Evolutionary conservation across 2,329 filamentous ascomycete genomes (phyloP), one percentile per base, ranked within the genome.

Genomic region (Phialophora tarda): DNA sequence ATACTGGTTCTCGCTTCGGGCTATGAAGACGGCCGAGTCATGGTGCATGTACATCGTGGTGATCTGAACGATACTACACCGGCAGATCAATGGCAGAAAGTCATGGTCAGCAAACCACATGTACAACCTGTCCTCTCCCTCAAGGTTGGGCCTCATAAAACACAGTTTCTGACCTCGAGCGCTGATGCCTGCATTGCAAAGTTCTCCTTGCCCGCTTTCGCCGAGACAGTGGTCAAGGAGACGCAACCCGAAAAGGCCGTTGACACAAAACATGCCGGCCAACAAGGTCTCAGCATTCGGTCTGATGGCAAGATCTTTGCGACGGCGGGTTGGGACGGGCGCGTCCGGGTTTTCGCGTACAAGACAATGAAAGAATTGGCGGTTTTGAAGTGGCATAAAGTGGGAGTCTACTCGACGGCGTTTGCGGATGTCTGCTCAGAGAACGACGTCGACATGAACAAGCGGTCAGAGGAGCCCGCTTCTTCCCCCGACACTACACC

Each of bases 301-400:
- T 89, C 88, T 1, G 95, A 99, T 76, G 91, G 88, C 2, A 89
- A 86, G 69, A 84, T 99, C 3, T 90, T 97, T 70, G 92, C 91
- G 2, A 98, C 94, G 0, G 94, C 92, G 0, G 95, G 95, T 3
- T 99, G 95, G 95, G 95, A 99, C 77, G 85, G 88, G 1, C 87
- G 88, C 56, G 82, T 93, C 1, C 84, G 95, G 8, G 88, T 98
- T 1, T 99, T 98, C 77, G 90, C 90, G 2, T 80, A 85, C 55
- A 92, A 90, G 78, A 90, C 88, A 0, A 84, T 98, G 82, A 91
- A 89, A 74, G 93, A 98, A 77, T 78, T 98, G 11, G 95, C 94
- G 0, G 92, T 97, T 62, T 80, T 98, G 69, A 96, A 96, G 78
- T 98, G 94, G 94, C 95, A 98, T 78, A 88, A 90, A 72, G 89